Evolutionary conservation across 371 early-diverging fungal species (phyloP), one percentile per base, ranked within the genome.

Genomic region (Mucor saturninus): DNA sequence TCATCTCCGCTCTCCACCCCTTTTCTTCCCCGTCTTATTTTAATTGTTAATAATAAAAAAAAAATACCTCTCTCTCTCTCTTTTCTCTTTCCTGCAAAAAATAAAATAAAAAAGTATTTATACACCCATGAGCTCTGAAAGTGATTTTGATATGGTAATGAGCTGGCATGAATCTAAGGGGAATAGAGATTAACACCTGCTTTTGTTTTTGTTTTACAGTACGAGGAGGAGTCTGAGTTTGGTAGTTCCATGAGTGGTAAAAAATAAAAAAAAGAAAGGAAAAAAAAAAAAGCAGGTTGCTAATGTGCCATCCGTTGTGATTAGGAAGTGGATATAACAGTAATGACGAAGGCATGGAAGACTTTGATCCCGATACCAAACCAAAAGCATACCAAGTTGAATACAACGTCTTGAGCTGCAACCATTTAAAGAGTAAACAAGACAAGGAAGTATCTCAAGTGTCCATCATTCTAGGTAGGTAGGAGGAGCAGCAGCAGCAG

Each of bases 401-500:
- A 14, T 73, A 65, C 49, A 66, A 60, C 30, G 77, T 81, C 2
- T 70, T 76, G 38, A 70, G 59, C 38, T 52, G 54, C 5, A 42
- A 14, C 6, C 56, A 68, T 45, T 61, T 81, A 3, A 60, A 76
- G 62, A 43, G 43, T 4, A 74, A 68, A 21, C 81, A 81, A 61
- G 72, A 73, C 30, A 71, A 74, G 58, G 81, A 81, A 67, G 67
- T 81, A 43, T 59, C 62, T 6, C 81, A 81, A 52, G 78, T 81
- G n/a, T 67, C 78, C 8, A 60, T 61, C 35, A 81, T 81, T 57
- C 46, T 78, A 53, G 78, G 81, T 78, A 74, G 60, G 64, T 37
- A 15, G 5, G 15, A 10, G 15, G 8, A 43, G 14, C 4, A 5
- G 15, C 2, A 15, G 5, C 4, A 2, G n/a, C n/a, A n/a, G n/a